Conservation (phyloP, 768 basidiomycete genomes). For the Agaricus bisporus region DNA sequence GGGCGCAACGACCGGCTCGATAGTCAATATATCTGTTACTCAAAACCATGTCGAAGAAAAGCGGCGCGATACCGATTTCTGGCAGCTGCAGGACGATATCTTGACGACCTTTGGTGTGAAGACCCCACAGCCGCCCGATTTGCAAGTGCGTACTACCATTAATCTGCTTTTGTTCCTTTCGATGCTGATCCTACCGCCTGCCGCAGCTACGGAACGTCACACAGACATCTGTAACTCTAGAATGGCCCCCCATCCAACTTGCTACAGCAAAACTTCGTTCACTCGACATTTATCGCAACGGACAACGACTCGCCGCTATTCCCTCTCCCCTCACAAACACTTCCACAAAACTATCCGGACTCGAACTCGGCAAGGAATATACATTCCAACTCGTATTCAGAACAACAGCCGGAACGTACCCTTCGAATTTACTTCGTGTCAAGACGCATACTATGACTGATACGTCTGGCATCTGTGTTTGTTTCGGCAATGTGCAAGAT, state of each 20-base stretch:
- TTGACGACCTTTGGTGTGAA: constrained; percentile 62
- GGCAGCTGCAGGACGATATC: constrained; percentile 78
- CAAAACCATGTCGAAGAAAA: constrained; percentile 84
- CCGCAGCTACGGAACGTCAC: constrained; percentile 83
- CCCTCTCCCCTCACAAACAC: constrained; percentile 79
- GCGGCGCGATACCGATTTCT: constrained; percentile 76
- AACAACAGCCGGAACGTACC: constrained; percentile 87
- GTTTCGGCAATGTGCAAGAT: constrained; percentile 90
- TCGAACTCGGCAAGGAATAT: constrained; percentile 80
- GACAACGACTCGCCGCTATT: constrained; percentile 80
- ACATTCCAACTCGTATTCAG: constrained; percentile 91
- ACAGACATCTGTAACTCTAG: constrained; percentile 93
- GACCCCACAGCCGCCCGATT: constrained; percentile 65
- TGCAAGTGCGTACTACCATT: constrained; percentile 46
- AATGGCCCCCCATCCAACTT: constrained; percentile 85
- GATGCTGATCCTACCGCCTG: background rate
- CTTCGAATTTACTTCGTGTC: constrained; percentile 76
- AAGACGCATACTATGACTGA: constrained; percentile 93
- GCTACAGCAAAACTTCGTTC: constrained; percentile 84
- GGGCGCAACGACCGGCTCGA: constrained; percentile 88
- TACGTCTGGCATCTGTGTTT: constrained; percentile 91
- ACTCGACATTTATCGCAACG: constrained; percentile 90
- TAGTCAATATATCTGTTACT: constrained; percentile 94
- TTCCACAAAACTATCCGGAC: constrained; percentile 80
- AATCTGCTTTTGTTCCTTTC: background rate